Base-by-base conservation (phyloP, 1,139 yeast genomes). In the Saccharomyces hybrid region DNA sequence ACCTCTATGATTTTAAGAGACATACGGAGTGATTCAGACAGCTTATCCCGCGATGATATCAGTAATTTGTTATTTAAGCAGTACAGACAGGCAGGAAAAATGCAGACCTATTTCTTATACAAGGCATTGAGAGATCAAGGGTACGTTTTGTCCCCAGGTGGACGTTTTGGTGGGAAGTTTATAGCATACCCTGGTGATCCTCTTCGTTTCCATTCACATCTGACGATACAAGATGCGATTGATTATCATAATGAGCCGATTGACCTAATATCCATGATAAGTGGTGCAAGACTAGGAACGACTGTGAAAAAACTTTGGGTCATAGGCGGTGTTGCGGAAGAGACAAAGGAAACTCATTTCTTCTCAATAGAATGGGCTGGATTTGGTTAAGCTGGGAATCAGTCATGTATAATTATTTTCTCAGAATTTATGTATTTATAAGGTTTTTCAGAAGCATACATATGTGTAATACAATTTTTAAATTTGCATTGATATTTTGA, bases 121-220 rank as follows among this genome's bases (percentile, higher is more conserved):
- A 57, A 57, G 46, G 47, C 53, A 13, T 52, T 65, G 34, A 54
- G 53, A 31, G 47, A 54, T 14, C 53, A 54, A 48, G 49, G 51
- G 7, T 59, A 57, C 47, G 53, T 58, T 11, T 26, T 90, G 25
- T 77, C 90, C 38, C 96, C 98, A 0, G 99, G 98, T 0, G 74
- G 90, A 47, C 77, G 96, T 57, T 93, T 91, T 67, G 99, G 99
- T 0, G 95, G 96, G 3, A 83, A 84, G 56, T 89, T 83, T 64
- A 80, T 93, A 52, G 90, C 93, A 1, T 93, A 93, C 62, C 98
- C 98, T 0, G 98, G 97, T 0, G 99, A 93, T 66, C 96, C 98
- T 2, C 73, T 93, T 55, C 71, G 95, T 51, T 93, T 82, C 65
- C 99, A 93, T 69, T 87, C 97, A 1, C 96, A 91, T 68, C 78